These are phyloP conservation scores for Aegilops umbellulata DNA, from an alignment of 176 grass and related monocot genomes.

Conservation along the genomic window DNA sequence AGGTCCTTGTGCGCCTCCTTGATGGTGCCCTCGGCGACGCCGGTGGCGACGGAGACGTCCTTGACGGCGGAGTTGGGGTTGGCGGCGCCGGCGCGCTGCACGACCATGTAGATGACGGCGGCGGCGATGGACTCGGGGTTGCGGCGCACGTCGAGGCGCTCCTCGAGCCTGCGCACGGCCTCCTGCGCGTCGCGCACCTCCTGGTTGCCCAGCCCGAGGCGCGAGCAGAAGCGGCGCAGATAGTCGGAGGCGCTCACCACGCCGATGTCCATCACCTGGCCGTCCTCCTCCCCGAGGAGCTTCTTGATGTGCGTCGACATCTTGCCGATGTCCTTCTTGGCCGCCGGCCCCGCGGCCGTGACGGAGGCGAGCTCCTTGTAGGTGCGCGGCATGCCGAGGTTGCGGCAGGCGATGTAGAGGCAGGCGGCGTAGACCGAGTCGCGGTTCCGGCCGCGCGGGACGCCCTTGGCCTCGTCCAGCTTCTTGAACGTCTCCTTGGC, in stretches of 20 bases:
- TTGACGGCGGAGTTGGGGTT: conserved; percentile 34
- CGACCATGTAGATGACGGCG: conserved; percentile 51
- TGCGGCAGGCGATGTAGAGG: conserved; percentile 54
- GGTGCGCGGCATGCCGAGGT: conserved; percentile 52
- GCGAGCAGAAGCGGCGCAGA: conserved; percentile 47
- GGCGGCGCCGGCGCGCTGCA: conserved; percentile 9
- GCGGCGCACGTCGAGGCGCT: conserved; percentile 41
- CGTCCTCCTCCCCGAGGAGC: conserved; percentile 35
- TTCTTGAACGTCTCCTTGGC: conserved; percentile 46
- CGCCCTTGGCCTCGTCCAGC: conserved; percentile 32
- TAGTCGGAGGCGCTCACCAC: conserved; percentile 39
- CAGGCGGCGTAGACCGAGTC: conserved; percentile 50
- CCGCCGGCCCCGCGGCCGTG: background rate
- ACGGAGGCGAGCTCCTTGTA: conserved; percentile 50
- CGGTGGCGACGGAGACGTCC: conserved; percentile 43
- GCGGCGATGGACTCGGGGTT: conserved; percentile 51
- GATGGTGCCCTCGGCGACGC: conserved; percentile 51
- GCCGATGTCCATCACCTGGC: conserved; percentile 30
- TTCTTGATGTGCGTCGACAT: conserved; percentile 33
- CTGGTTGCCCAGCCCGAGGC: conserved; percentile 38
- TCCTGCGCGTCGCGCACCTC: conserved; percentile 37
- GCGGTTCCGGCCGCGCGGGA: background rate
- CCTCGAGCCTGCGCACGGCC: conserved; percentile 29
- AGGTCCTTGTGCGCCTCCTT: conserved; percentile 48
- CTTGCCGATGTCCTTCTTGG: conserved; percentile 48